Base-by-base conservation (phyloP, 208 protist species). In the Sergeia podlipaevii region DNA sequence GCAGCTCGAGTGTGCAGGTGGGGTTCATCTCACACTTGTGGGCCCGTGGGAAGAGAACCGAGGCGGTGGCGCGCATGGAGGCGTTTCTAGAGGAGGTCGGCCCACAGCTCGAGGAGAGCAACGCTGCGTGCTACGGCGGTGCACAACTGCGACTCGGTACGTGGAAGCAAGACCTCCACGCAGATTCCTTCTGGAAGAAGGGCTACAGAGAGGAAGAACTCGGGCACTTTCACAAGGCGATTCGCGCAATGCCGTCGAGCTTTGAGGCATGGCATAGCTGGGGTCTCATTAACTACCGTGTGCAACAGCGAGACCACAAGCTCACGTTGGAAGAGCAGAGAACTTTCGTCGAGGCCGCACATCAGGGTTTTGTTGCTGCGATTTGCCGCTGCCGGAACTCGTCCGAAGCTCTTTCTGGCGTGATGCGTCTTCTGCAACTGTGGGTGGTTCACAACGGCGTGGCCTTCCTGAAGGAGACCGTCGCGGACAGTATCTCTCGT, bases 371-470 rank as follows among this genome's bases (percentile, higher is more conserved):
- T 73, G 98, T 99, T 57, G 89, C 82, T 5, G 97, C 97, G 24
- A 99, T 99, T 57, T 84, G 77, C 52, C 78, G 88, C 30, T 89
- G 76, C 64, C 64, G 54, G 43, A 70, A 79, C 52, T 77, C 89
- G 53, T 62, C 76, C 32, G 83, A 85, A 51, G 89, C 85, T 3
- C 70, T 89, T 28, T 98, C 99, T 62, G 98, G 99, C 65, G 87
- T 98, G 24, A 93, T 99, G 68, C 92, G 98, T 33, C 71, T 99
- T 38, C 79, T 99, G 44, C 98, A 97, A 45, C 74, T 99, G 8
- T 99, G 96, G 97, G 99, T 99, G 56, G 93, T 98, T 38, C 78
- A 98, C 60, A 87, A 89, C 61, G 85, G 85, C 24, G 74, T 92
- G 27, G 73, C 68, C 2, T 62, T 92, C 39, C 77, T 93, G 29